A percentile compares a stretch with the other conserved stretches of the same genome.
Conservation (phyloP, 2,329 filamentous ascomycete genomes). For the Paraconiothyrium sp. region DNA sequence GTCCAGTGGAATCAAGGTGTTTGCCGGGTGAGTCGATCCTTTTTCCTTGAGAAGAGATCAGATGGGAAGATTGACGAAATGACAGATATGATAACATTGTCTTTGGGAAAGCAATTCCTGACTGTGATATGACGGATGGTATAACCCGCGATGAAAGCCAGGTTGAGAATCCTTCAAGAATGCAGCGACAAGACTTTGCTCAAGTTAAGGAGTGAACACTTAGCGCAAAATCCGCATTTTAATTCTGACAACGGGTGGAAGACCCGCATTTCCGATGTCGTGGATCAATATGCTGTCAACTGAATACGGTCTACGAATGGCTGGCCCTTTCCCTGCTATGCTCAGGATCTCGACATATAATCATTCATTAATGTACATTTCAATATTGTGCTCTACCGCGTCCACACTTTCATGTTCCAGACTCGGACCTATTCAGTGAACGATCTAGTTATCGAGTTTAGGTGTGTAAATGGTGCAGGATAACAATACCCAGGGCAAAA, state of each 20-base stretch:
- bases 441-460: neutral
- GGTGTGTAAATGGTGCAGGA: neutral
- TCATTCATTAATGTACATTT: no score
- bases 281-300: neutral
- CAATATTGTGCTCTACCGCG: no score
- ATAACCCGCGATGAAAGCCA: slow-evolving; percentile 19
- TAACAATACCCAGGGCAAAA: neutral
- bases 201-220: neutral
- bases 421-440: neutral
- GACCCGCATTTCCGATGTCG: neutral
- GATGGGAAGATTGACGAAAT: neutral
- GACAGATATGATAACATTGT: slow-evolving; percentile 32
- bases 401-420: neutral
- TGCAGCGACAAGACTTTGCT: slow-evolving; percentile 1
- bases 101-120: slow-evolving; percentile 39
- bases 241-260: neutral
- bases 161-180: neutral
- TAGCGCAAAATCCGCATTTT: no score
- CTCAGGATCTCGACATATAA: neutral
- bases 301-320: neutral
- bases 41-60: no score
- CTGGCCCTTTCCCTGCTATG: neutral
- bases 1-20: slow-evolving; percentile 31
- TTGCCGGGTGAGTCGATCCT: slow-evolving; percentile 35
- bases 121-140: slow-evolving; percentile 34